phyloP scores from a whole-genome alignment of 2,329 filamentous ascomycete genomes.

The Hypomyces rosellus region DNA sequence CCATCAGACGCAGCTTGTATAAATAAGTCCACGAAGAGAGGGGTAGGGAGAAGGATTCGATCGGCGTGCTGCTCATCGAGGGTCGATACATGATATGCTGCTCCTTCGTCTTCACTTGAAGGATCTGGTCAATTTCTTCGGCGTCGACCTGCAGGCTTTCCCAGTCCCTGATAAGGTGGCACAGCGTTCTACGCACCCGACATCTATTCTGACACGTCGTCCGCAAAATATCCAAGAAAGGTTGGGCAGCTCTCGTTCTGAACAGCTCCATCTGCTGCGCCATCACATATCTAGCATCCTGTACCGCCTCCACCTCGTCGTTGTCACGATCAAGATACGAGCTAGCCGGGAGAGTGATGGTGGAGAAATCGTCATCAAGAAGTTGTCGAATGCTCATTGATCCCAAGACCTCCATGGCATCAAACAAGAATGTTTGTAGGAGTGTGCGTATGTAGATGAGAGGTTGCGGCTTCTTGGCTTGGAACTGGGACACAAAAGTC shows the following conservation, averaged over 20 bases:
- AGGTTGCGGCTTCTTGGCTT: constrained; percentile 74
- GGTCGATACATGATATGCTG: constrained; percentile 47
- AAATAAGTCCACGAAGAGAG: constrained; percentile 85
- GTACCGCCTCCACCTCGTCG: constrained; percentile 67
- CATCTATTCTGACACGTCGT: constrained; percentile 86
- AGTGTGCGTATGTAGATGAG: constrained; percentile 77
- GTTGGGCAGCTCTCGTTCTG: constrained; percentile 54
- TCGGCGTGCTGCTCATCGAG: constrained; percentile 28
- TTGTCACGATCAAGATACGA: constrained; percentile 65
- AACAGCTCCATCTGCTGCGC: constrained; percentile 67
- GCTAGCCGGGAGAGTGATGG: constrained; percentile 67
- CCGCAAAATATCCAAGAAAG: constrained; percentile 77
- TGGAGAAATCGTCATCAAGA: constrained; percentile 73
- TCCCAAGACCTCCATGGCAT: constrained; percentile 63
- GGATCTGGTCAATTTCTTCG: constrained; percentile 65
- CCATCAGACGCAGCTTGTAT: constrained; percentile 84
- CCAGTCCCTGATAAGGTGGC: constrained; percentile 76
- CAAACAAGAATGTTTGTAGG: constrained; percentile 69
- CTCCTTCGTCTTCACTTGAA: constrained; percentile 57
- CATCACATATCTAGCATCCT: constrained; percentile 68
- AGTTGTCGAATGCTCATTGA: constrained; percentile 65
- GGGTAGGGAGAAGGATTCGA: constrained; percentile 59
- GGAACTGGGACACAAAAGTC: constrained; percentile 69
- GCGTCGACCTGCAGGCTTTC: constrained; percentile 77
- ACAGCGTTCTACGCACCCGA: constrained; percentile 81